A percentile compares a stretch with the other conserved stretches of the same genome.
phyloP scores from a whole-genome alignment of 306 rosid species.

The Medicago ruthenica region DNA sequence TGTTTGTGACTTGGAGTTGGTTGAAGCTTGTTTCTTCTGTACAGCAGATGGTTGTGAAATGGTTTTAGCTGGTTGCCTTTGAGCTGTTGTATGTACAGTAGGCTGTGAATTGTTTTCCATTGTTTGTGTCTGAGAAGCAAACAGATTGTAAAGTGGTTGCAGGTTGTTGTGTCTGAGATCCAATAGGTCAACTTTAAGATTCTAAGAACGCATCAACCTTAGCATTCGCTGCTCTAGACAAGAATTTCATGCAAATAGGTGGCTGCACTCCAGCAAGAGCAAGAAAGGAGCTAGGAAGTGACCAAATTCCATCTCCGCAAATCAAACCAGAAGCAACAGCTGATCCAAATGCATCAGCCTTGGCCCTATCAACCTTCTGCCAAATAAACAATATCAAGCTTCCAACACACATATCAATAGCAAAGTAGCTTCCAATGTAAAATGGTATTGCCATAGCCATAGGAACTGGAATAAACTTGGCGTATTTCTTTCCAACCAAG shows the following conservation, averaged over 20 bases:
- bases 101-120: too few relatives aligned
- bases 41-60: too few relatives aligned
- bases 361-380: slow-evolving; percentile 45
- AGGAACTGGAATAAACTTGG: slow-evolving; percentile 55
- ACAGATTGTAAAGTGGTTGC: too few relatives aligned
- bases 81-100: too few relatives aligned
- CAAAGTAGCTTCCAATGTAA: slow-evolving; percentile 54
- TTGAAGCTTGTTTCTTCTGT: too few relatives aligned
- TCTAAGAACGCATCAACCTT: slow-evolving; percentile 50
- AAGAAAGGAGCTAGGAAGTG: slow-evolving; percentile 57
- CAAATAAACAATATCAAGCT: slow-evolving; percentile 57
- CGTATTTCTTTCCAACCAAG: slow-evolving; percentile 37
- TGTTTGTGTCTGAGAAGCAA: too few relatives aligned
- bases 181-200: slow-evolving; percentile 33
- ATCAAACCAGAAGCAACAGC: slow-evolving; percentile 66
- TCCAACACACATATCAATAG: slow-evolving; percentile 63
- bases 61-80: too few relatives aligned
- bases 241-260: slow-evolving; percentile 63
- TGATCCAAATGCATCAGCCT: slow-evolving; percentile 52
- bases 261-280: slow-evolving; percentile 55
- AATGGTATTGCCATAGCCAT: slow-evolving; percentile 69
- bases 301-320: slow-evolving; percentile 65
- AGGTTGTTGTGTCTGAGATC: too few relatives aligned
- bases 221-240: slow-evolving; percentile 46
- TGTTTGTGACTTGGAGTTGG: too few relatives aligned